Base-by-base conservation (phyloP, 2,329 filamentous ascomycete species). In the Paraphaeosphaeria minitans region DNA sequence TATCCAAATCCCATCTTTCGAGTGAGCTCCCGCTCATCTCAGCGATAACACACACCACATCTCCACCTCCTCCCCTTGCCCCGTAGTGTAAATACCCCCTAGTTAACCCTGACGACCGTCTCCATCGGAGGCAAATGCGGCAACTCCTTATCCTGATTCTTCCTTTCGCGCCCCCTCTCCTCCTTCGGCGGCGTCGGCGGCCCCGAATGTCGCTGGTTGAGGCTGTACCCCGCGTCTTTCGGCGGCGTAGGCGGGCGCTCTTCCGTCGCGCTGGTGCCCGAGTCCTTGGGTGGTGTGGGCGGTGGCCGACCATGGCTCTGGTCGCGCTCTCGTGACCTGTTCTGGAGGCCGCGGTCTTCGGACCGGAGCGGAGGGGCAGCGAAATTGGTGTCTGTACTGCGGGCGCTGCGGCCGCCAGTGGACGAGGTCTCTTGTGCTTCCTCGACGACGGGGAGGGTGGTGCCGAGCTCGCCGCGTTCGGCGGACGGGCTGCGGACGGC, bases 401-500 rank as follows among this genome's bases (percentile, higher is more conserved):
- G 66, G 22, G 82, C 82, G 69, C 85, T 86, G 55, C 83, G 83
- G 31, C 83, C 85, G 1, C 87, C 86, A 24, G 87, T 83, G 59
- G 89, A 91, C 8, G 83, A 85, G 10, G 83, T 88, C 75, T 97
- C 94, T 5, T 87, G 90, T n/a, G 87, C 89, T 77, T 98, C 94
- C 66, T 97, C 91, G 7, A 98, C 93, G 10, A 97, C 89, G 0
- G 94, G 94, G 2, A 98, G 79, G 1, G 83, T 87, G 33, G 82
- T 82, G 13, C 84, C 81, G 13, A 82, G 76, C 14, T 84, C 82
- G 78, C 84, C 71, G 73, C 87, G 74, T 67, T 89, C 82, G 21
- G 79, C 82, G 70, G 80, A 84, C 22, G 79, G 84, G 77, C 81
- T 90, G 72, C 79, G 84, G 64, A 82, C 82, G 58, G 80, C 86